Evolutionary conservation across 1,139 yeast genomes (phyloP).

Genomic region (Blastobotrys petasosporus): DNA sequence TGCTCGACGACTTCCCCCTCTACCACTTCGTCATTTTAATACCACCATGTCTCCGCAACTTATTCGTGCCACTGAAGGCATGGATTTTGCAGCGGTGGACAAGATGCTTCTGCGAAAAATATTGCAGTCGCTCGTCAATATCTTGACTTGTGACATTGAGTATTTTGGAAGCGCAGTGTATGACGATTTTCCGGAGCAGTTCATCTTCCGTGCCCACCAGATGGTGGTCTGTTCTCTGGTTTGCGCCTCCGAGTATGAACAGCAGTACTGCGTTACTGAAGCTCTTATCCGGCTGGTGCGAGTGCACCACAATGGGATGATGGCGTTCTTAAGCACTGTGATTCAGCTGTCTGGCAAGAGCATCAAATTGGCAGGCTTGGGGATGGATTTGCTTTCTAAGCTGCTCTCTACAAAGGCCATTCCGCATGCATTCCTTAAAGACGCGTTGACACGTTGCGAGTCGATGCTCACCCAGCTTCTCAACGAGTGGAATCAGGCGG

Average conservation of each 20-base stretch:
- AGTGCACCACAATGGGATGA: conserved; percentile 1
- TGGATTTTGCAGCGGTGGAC: background rate
- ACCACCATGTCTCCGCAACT: background rate
- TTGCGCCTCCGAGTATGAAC: background rate
- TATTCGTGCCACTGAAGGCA: background rate
- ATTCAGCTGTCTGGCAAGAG: conserved; percentile 1
- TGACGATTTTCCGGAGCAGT: background rate
- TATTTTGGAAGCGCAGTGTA: background rate
- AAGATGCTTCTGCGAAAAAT: background rate
- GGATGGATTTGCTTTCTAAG: background rate
- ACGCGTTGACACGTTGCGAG: background rate
- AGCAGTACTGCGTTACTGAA: background rate
- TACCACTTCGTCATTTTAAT: conserved; percentile 8
- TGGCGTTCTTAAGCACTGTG: background rate
- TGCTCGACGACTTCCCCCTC: conserved; percentile 5
- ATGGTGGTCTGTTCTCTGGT: conserved; percentile 1
- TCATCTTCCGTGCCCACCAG: background rate
- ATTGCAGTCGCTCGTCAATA: conserved; percentile 3
- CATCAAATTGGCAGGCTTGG: conserved; percentile 5
- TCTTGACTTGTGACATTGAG: background rate
- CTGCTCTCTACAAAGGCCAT: background rate
- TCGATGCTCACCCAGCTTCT: background rate
- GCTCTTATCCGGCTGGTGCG: background rate
- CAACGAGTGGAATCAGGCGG: conserved; percentile 4
- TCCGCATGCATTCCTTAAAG: background rate